Percentiles rank a stretch among this genome's conserved stretches.
Conservation (phyloP, 495 filamentous ascomycete genomes). For the Xylaria castorea region DNA sequence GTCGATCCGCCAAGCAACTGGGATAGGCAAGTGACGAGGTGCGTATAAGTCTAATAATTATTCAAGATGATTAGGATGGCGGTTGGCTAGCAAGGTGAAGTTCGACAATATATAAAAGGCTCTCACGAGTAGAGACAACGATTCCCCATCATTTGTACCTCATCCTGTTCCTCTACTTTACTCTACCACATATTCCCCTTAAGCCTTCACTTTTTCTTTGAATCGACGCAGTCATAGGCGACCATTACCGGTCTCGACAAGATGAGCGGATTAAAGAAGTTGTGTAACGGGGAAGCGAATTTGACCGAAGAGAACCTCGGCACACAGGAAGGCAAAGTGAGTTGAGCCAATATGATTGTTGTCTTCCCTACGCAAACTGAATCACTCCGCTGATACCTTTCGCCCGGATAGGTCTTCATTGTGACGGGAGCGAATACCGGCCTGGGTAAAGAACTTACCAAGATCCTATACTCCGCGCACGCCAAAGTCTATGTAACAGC, state of each 20-base stretch:
- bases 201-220: neutral
- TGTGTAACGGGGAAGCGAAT: neutral
- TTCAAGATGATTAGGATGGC: neutral
- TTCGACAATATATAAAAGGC: constrained; percentile 3
- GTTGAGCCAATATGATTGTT: neutral
- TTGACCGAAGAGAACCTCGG: neutral
- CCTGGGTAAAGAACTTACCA: constrained; percentile 54
- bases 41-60: neutral
- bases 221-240: neutral
- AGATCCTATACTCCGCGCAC: constrained; percentile 49
- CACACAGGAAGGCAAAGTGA: constrained; percentile 5
- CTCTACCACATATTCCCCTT: neutral
- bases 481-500: constrained; percentile 60
- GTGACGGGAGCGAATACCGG: constrained; percentile 59
- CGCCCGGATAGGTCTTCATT: constrained; percentile 44
- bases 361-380: neutral
- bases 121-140: neutral
- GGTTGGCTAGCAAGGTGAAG: neutral
- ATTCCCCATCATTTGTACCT: neutral
- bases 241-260: neutral
- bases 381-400: neutral
- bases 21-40: neutral
- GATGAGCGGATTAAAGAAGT: neutral
- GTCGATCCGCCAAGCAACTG: neutral
- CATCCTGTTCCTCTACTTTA: neutral